Base-by-base conservation (phyloP, 129 eudicot genomes). In the Calendula officinalis region DNA sequence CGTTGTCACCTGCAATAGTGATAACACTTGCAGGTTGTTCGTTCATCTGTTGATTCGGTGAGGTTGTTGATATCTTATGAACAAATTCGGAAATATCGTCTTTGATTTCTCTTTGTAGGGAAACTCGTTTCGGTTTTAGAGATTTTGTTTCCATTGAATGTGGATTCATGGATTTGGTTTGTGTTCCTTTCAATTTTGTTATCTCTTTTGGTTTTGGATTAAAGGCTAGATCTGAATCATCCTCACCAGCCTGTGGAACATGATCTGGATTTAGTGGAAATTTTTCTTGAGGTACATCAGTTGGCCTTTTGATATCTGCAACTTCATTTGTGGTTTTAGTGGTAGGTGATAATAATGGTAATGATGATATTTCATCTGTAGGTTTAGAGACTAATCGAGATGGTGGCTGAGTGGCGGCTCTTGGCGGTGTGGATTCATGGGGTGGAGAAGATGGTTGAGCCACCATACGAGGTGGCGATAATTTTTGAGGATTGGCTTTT, bases 1-100 rank as follows among this genome's bases (percentile, higher is more conserved):
- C 75, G 56, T 85, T 92, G 48, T 81, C 91, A 45, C 96, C 98
- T 0, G 86, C 81, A 16, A 92, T 72, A 35, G 87, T 86, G 38
- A 91, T 75, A 8, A 88, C 55, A 47, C 75, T 83, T 12, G 49
- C 49, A 40, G 81, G 75, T 32, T 70, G 78, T 11, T 78, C 98
- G 10, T 81, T 71, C 45, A 13, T 66, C 16, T 40, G 17, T 6
- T 58, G 60, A 45, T 79, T 78, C 44, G 73, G 39, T 36, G 69
- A 55, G 30, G 30, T 22, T 7, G 62, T 37, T 37, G 85, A 57
- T 65, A 75, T 77, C 72, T 64, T 77, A 12, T 76, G 67, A 56
- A 72, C 56, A 70, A 77, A 63, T 52, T 70, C 77, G 3, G 85
- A 82, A 43, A 80, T 70, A 50, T 84, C 82, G 22, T 75, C 79